phyloP scores from a whole-genome alignment of 73 alveolate genomes.

The Paramecium bursaria region DNA sequence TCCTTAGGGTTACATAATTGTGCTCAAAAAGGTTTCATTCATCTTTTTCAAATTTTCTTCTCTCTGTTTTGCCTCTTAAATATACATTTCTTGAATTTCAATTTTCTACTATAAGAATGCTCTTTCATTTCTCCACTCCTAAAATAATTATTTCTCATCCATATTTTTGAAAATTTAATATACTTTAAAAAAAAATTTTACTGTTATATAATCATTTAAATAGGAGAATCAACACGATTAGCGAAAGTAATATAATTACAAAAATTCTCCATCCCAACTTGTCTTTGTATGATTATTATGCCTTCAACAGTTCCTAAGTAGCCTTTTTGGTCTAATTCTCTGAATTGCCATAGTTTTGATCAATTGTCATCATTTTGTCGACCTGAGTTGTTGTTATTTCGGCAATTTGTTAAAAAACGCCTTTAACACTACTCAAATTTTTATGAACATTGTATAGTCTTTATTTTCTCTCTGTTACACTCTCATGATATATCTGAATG shows the following conservation, averaged over 20 bases:
- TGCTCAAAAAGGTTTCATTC: conserved; percentile 64
- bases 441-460: conserved; percentile 43
- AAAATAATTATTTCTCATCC: conserved; percentile 1
- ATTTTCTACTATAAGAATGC: conserved; percentile 57
- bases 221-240: too few species aligned
- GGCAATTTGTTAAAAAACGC: neutral
- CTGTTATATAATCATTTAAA: too few species aligned
- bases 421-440: neutral
- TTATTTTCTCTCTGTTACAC: conserved; percentile 25
- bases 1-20: conserved; percentile 16
- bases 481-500: conserved; percentile 33
- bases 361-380: conserved; percentile 27
- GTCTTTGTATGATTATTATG: neutral
- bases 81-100: conserved; percentile 55
- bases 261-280: too few species aligned
- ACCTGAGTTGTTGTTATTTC: conserved; percentile 16
- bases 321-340: conserved; percentile 47
- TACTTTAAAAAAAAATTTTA: too few species aligned
- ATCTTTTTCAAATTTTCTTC: conserved; percentile 68
- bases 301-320: conserved; percentile 4
- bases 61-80: conserved; percentile 60
- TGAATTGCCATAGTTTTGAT: conserved; percentile 9
- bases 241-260: too few species aligned
- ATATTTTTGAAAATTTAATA: too few species aligned
- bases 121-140: conserved; percentile 67